Conservation (phyloP, 805 yeast genomes). For the Metschnikowia hibisci region DNA sequence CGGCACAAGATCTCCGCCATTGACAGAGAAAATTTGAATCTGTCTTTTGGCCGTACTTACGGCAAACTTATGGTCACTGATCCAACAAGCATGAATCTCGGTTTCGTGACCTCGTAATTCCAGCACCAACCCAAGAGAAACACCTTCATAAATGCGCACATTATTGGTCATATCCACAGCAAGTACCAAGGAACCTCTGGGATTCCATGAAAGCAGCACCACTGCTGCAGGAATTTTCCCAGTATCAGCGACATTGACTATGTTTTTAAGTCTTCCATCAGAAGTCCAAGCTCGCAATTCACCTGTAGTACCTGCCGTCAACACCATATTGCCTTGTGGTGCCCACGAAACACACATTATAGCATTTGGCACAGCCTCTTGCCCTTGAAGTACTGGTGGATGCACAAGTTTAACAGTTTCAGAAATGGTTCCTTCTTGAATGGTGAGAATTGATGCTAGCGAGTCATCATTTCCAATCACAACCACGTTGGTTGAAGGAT, state of each 20-base stretch:
- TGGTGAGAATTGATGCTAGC: slow-evolving; percentile 42
- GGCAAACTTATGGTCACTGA: slow-evolving; percentile 64
- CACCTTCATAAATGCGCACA: slow-evolving; percentile 62
- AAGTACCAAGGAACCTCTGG: slow-evolving; percentile 49
- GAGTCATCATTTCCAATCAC: slow-evolving; percentile 55
- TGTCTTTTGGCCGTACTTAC: slow-evolving; percentile 58
- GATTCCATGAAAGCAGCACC: slow-evolving; percentile 57
- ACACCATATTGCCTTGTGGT: slow-evolving; percentile 55
- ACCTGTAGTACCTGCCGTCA: slow-evolving; percentile 67
- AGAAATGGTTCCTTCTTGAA: slow-evolving; percentile 25
- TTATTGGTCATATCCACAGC: slow-evolving; percentile 49
- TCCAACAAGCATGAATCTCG: slow-evolving; percentile 63
- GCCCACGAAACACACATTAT: slow-evolving; percentile 55
- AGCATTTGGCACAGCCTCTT: slow-evolving; percentile 18
- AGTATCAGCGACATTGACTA: slow-evolving; percentile 25
- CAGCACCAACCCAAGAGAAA: slow-evolving; percentile 32
- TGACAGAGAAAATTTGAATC: slow-evolving; percentile 50
- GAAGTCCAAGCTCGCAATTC: slow-evolving; percentile 76
- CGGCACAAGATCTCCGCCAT: slow-evolving; percentile 16
- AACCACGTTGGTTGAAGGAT: slow-evolving; percentile 46
- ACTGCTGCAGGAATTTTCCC: slow-evolving; percentile 37
- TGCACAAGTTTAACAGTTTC: slow-evolving; percentile 33
- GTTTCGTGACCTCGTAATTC: slow-evolving; percentile 20
- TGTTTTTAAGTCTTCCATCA: slow-evolving; percentile 60
- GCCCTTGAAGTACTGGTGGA: slow-evolving; percentile 26